Conservation (phyloP, 2,329 filamentous ascomycete species). For the Cytospora chrysosperma region DNA sequence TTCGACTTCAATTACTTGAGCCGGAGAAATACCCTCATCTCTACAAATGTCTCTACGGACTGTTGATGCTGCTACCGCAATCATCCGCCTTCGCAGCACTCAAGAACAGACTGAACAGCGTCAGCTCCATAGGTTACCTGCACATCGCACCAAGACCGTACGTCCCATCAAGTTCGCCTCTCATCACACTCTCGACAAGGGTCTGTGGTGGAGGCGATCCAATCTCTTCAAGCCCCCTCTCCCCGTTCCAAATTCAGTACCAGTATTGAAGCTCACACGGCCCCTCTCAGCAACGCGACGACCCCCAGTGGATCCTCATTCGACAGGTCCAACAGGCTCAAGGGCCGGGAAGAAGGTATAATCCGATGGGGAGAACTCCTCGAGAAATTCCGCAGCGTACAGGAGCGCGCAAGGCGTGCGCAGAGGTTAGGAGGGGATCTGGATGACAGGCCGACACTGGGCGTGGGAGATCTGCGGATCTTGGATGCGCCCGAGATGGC, state of each 20-base stretch:
- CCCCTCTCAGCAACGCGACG: conserved; percentile 42
- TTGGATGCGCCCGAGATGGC: conserved; percentile 38
- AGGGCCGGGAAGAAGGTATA: conserved; percentile 73
- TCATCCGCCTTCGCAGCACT: conserved; percentile 95
- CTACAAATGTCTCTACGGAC: conserved; percentile 96
- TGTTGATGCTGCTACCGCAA: conserved; percentile 97
- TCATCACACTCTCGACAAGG: conserved; percentile 35
- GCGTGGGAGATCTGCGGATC: conserved; percentile 37
- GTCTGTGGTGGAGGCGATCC: conserved; percentile 35
- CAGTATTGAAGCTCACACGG: conserved; percentile 38
- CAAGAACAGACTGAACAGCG: conserved; percentile 94
- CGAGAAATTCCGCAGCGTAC: conserved; percentile 89
- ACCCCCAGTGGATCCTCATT: conserved; percentile 56
- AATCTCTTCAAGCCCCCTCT: conserved; percentile 27
- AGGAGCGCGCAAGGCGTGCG: conserved; percentile 76
- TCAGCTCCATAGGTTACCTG: conserved; percentile 93
- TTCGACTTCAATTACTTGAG: conserved; percentile 90
- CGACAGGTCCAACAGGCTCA: conserved; percentile 76
- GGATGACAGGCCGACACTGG: conserved; percentile 48
- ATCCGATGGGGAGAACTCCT: conserved; percentile 92
- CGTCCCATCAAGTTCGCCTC: conserved; percentile 41
- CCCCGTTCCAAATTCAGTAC: conserved; percentile 29
- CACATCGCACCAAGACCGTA: conserved; percentile 80
- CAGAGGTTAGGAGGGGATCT: conserved; percentile 57
- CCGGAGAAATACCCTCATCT: conserved; percentile 92